Conservation (phyloP, 2,329 filamentous ascomycete species). For the Colletotrichum sp. region DNA sequence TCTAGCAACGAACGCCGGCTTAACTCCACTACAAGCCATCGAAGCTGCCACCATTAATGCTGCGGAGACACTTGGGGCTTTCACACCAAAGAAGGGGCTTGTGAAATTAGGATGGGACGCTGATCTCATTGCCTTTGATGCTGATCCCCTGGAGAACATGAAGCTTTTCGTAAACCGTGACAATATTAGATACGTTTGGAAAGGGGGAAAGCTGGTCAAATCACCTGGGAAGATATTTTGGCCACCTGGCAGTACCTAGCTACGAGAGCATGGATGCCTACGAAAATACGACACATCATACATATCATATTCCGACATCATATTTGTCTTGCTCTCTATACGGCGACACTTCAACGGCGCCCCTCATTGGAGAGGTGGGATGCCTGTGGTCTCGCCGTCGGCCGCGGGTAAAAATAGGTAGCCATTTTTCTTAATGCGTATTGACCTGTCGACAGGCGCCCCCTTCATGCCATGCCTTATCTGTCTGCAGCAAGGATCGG, state of each 20-base stretch:
- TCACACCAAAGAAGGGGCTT: conserved; percentile 48
- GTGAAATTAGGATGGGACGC: conserved; percentile 29
- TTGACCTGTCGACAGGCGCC: rapidly evolving
- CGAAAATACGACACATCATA: background rate
- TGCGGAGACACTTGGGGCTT: conserved; percentile 48
- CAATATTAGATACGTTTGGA: background rate
- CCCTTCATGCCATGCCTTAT: background rate
- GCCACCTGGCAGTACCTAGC: background rate
- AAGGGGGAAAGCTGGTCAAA: background rate
- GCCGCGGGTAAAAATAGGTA: background rate
- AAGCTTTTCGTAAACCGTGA: background rate
- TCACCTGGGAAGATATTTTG: background rate
- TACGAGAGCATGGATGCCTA: background rate
- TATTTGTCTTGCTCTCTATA: rapidly evolving
- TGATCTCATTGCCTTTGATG: background rate
- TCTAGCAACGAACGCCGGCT: conserved; percentile 35
- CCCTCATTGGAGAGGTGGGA: background rate
- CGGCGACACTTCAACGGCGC: rapidly evolving
- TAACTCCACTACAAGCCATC: conserved; percentile 54
- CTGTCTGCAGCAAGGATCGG: background rate
- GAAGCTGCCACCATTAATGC: conserved; percentile 53
- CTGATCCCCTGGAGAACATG: background rate
- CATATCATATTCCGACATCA: background rate
- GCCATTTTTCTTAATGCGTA: background rate
- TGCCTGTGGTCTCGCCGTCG: rapidly evolving